Evolutionary conservation across 2,329 filamentous ascomycete species (phyloP), one percentile per base, ranked within the genome.

Genomic region (Ambrosiella xylebori): DNA sequence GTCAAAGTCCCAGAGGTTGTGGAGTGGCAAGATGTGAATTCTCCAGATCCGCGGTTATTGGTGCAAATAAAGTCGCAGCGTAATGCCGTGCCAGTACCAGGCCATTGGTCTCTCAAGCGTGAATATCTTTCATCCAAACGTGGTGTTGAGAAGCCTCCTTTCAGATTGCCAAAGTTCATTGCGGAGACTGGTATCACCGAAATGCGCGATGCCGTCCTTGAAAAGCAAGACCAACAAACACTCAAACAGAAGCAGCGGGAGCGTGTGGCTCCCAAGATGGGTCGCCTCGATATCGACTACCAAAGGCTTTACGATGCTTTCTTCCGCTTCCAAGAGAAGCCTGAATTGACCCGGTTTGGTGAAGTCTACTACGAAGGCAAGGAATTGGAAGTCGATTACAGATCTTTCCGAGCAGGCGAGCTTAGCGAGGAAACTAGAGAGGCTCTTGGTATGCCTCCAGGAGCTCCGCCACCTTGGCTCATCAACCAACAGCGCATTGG

Each of bases 341-440:
- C 93, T 0, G 84, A 89, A 64, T 74, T 98, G 62, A 97, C 93
- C 38, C 81, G 90, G 49, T 98, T 95, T 65, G 93, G 93, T 45
- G 93, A 98, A 70, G 90, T 98, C n/a, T 98, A 98, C 71, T 97
- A 97, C 69, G 93, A 98, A 71, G 93, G 93, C 67, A 98, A 98
- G 70, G 93, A 98, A 68, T 93, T 88, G 67, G 93, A 98, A 71
- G 95, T 93, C 0, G 95, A 97, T 68, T 79, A 95, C 62, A 84
- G 87, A 64, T 87, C 96, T 71, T 80, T 96, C 61, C 83, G 89
- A 63, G 88, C 93, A 1, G 93, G 93, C 40, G 90, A 97, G 65
- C 71, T 97, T 54, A 93, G 84, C 64, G 88, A 97, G 58, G 84
- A 88, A 64, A 77, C 96, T 45, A 91, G 88, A 66, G 91, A 97